Conservation (phyloP, 345 rosid species). For the Capsella bursapastoris region DNA sequence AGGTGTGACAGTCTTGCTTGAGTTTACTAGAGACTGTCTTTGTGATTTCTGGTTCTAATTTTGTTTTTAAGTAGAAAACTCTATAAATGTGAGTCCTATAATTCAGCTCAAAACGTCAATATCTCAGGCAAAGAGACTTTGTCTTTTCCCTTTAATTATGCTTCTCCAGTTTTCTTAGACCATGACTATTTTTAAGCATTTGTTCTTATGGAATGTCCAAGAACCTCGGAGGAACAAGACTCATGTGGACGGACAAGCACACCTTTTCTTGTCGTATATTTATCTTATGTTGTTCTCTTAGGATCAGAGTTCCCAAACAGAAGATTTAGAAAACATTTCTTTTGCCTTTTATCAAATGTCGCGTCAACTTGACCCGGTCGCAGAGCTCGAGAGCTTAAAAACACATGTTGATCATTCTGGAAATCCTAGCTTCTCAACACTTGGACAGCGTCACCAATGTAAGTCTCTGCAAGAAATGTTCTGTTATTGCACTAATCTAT, state of each 20-base stretch:
- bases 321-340: conserved; percentile 1
- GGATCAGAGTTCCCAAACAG: conserved; percentile 22
- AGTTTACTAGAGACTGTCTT: conserved; percentile 1
- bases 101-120: conserved; percentile 35
- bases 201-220: conserved; percentile 43
- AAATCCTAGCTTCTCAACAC: conserved; percentile 47
- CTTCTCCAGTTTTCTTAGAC: conserved; percentile 1
- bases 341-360: conserved; percentile 28
- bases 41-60: conserved; percentile 5
- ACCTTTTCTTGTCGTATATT: conserved; percentile 15
- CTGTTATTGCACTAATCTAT: not conserved
- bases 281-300: conserved; percentile 26
- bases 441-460: conserved; percentile 62
- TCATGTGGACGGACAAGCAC: conserved; percentile 26
- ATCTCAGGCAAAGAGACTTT: conserved; percentile 26
- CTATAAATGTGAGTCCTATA: conserved; percentile 17
- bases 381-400: conserved; percentile 45
- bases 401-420: conserved; percentile 46
- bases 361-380: conserved; percentile 36
- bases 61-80: not conserved
- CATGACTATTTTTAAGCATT: conserved; percentile 27
- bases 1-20: conserved; percentile 13
- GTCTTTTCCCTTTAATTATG: conserved; percentile 6
- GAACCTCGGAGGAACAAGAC: conserved; percentile 46
- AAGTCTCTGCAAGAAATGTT: conserved; percentile 25